These are phyloP conservation scores for Talaromyces amestolkiae DNA, from an alignment of 2,329 filamentous ascomycete genomes.

Conservation along the genomic window DNA sequence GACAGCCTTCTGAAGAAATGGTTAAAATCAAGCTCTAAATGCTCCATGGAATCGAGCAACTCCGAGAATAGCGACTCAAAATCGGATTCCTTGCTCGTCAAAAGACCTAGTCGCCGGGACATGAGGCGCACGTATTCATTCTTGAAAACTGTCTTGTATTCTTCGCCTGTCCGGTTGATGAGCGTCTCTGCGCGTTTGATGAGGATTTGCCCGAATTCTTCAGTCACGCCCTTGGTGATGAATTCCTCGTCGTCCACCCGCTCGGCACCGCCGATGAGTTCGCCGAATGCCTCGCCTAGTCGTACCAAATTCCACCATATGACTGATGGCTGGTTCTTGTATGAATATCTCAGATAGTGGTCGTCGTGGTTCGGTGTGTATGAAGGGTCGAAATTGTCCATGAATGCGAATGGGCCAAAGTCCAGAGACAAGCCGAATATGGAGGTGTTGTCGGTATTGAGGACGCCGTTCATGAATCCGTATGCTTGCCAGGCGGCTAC, in stretches of 20 bases:
- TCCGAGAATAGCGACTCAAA: constrained; percentile 81
- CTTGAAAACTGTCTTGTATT: constrained; percentile 84
- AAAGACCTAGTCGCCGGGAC: constrained; percentile 74
- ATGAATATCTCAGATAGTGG: constrained; percentile 78
- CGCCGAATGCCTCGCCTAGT: constrained; percentile 82
- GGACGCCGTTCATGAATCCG: constrained; percentile 97
- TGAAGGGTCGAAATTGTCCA: constrained; percentile 90
- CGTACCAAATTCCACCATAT: constrained; percentile 99
- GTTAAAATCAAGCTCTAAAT: constrained; percentile 84
- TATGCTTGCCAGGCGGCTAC: constrained; percentile 97
- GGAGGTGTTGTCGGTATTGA: constrained; percentile 98
- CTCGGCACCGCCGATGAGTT: constrained; percentile 75
- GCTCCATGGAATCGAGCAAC: constrained; percentile 75
- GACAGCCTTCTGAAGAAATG: constrained; percentile 85
- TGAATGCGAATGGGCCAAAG: constrained; percentile 94
- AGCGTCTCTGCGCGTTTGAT: constrained; percentile 77
- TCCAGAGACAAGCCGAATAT: constrained; percentile 86
- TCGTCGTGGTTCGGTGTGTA: constrained; percentile 99
- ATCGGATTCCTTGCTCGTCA: constrained; percentile 65
- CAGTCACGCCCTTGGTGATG: constrained; percentile 66
- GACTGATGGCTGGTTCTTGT: constrained; percentile 89
- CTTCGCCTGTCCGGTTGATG: constrained; percentile 76
- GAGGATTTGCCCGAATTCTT: constrained; percentile 67
- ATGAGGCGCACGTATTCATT: constrained; percentile 87
- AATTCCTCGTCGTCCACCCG: constrained; percentile 71